phyloP scores from a whole-genome alignment of 1,139 yeast species.

The Ogataea hybrid region DNA sequence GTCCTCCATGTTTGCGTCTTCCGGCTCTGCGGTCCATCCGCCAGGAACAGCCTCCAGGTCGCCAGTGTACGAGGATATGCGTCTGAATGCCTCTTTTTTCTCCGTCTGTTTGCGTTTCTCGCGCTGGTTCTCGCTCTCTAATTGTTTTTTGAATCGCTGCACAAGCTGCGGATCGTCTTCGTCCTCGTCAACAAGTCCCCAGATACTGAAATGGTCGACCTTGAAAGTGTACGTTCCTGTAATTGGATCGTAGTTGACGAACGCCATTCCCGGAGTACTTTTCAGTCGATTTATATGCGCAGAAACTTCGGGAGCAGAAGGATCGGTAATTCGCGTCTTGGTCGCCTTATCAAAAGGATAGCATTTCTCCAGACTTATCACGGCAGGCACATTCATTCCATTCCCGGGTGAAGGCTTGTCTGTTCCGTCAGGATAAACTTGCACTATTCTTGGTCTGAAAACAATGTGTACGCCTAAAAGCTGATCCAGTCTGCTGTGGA shows the following conservation, averaged over 20 bases:
- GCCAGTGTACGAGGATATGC: constrained; percentile 17
- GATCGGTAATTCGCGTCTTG: constrained; percentile 38
- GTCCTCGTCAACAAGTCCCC: constrained; percentile 80
- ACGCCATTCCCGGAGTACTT: constrained; percentile 66
- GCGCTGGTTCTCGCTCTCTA: constrained; percentile 32
- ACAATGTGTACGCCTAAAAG: constrained; percentile 60
- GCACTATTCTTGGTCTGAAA: constrained; percentile 56
- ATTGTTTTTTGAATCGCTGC: constrained; percentile 33
- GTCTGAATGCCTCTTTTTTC: constrained; percentile 22
- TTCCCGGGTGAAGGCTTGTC: constrained; percentile 64
- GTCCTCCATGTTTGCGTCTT: constrained; percentile 5
- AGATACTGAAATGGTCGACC: constrained; percentile 89
- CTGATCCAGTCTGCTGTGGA: constrained; percentile 40
- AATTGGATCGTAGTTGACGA: constrained; percentile 74
- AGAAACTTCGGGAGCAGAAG: constrained; percentile 41
- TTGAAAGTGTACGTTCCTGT: constrained; percentile 78
- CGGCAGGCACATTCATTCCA: constrained; percentile 84
- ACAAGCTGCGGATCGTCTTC: constrained; percentile 44
- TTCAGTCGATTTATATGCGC: constrained; percentile 50
- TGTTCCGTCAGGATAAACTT: constrained; percentile 60
- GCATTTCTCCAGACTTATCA: constrained; percentile 68
- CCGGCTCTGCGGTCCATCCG: constrained; percentile 9
- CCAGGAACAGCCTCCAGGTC: constrained; percentile 11
- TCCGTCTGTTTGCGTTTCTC: constrained; percentile 24
- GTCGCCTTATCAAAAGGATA: constrained; percentile 45